Evolutionary conservation across 2,329 filamentous ascomycete genomes (phyloP), one percentile per base, ranked within the genome.

Genomic region (Pseudonectria foliicola): DNA sequence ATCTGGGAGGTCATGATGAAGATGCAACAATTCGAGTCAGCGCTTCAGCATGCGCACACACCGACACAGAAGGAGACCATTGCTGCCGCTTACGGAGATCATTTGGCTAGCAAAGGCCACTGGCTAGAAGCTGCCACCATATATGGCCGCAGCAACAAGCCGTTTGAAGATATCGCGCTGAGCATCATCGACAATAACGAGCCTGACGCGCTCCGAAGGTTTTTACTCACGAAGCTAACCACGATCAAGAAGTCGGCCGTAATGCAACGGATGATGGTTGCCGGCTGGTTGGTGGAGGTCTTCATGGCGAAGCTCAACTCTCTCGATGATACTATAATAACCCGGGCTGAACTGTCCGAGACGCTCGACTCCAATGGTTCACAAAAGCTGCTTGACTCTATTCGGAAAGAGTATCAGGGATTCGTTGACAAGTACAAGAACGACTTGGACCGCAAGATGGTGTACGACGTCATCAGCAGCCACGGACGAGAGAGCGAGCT

Each of bases 241-340:
- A 82, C 77, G 1, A 80, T 88, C 54, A 94, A 88, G 59, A 94
- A 89, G 59, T 75, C 81, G 1, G 80, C 81, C 1, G 69, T 81
- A 21, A 98, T 98, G 89, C 92, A 98, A 61, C 73, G 90, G 39
- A 83, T 85, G 45, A 95, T 98, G 87, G 80, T 96, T 46, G 85
- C 90, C 2, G 89, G 83, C 46, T 98, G 92, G 92, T 73, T 98
- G 28, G 73, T 95, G 8, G 92, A 98, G 60, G 74, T 96, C 2
- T 98, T 90, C 61, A 98, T 98, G 88, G 85, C 88, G 5, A 95
- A 95, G 61, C 73, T 98, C 27, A 95, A 98, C 56, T 82, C 85
- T 3, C 71, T 98, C 4, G 92, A 98, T 54, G 92, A 98, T 60
- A 89, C 85, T 3, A 90, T 96, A 44, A 83, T 89, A 26, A 93